These are phyloP conservation scores for Claviceps africana DNA, from an alignment of 2,329 filamentous ascomycete species.

Conservation along the genomic window DNA sequence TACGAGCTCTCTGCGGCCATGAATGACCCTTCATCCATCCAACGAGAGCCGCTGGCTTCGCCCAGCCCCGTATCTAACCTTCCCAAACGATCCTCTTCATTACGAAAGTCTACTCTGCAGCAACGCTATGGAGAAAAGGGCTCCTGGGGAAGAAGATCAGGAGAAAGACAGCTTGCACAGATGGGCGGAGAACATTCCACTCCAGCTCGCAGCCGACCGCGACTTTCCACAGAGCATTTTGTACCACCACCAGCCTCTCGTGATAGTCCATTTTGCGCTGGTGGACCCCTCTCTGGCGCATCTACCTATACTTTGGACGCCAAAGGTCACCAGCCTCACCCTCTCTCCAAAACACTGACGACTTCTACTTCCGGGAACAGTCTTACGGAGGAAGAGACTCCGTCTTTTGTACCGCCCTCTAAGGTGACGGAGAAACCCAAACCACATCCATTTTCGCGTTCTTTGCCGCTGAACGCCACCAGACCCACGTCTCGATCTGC, in stretches of 20 bases:
- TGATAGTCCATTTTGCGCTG: constrained; percentile 50
- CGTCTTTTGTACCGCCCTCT: constrained; percentile 15
- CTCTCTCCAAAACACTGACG: constrained; percentile 72
- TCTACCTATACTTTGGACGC: constrained; percentile 35
- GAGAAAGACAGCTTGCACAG: constrained; percentile 39
- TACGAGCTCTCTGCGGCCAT: constrained; percentile 36
- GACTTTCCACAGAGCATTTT: constrained; percentile 69
- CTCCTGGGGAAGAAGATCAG: constrained; percentile 46
- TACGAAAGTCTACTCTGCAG: constrained; percentile 77
- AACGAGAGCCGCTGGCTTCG: constrained; percentile 27
- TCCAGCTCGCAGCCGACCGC: constrained; percentile 49
- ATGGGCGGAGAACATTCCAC: constrained; percentile 40
- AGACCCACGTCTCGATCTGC: constrained; percentile 17
- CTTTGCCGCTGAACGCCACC: constrained; percentile 25
- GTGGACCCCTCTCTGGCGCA: constrained; percentile 36
- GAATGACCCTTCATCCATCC: constrained; percentile 3
- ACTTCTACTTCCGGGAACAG: constrained; percentile 77
- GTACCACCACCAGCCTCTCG: constrained; percentile 46
- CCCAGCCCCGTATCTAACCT: constrained; percentile 38
- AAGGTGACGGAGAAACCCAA: constrained; percentile 15
- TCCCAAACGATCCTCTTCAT: constrained; percentile 57
- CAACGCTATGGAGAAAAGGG: constrained; percentile 62
- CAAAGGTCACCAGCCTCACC: constrained; percentile 49
- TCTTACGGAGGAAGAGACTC: constrained; percentile 58
- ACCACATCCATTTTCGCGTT: constrained; percentile 24